These are phyloP conservation scores for Xylariomycetidae sp. DNA, from an alignment of 2,329 filamentous ascomycete genomes.

Conservation along the genomic window DNA sequence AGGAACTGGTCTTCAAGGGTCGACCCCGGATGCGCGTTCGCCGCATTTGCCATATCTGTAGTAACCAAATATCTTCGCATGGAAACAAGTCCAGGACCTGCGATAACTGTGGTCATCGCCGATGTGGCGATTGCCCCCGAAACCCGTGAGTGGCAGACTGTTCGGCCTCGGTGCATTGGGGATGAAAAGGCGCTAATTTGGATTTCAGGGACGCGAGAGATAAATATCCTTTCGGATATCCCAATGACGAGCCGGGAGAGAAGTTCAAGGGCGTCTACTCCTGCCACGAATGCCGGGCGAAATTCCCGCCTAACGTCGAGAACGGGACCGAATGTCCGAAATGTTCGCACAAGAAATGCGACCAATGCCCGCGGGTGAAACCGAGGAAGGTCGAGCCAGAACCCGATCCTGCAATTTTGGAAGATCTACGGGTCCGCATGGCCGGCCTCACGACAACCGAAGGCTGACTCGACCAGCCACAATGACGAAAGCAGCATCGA, in stretches of 20 bases:
- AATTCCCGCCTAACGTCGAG: slow-evolving; percentile 45
- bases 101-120: slow-evolving; percentile 60
- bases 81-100: slow-evolving; percentile 51
- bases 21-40: slow-evolving; percentile 67
- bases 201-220: slow-evolving; percentile 54
- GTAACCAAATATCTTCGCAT: slow-evolving; percentile 51
- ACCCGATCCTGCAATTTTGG: slow-evolving; percentile 55
- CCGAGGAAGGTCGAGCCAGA: slow-evolving; percentile 55
- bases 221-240: slow-evolving; percentile 65
- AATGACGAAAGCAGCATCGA: too few species aligned
- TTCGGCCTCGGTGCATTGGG: background rate
- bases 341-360: slow-evolving; percentile 56
- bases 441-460: too few species aligned
- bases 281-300: slow-evolving; percentile 58
- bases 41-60: slow-evolving; percentile 71
- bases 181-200: slow-evolving; percentile 4
- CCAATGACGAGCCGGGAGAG: slow-evolving; percentile 54
- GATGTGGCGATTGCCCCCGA: slow-evolving; percentile 75
- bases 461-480: too few species aligned
- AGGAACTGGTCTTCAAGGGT: slow-evolving; percentile 63
- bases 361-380: slow-evolving; percentile 50
- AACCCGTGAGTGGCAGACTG: slow-evolving; percentile 57
- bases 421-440: too few species aligned
- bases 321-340: slow-evolving; percentile 50
- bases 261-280: slow-evolving; percentile 47